These are phyloP conservation scores for Gentiana macrophylla DNA, from an alignment of 257 asterid genomes.

Conservation along the genomic window DNA sequence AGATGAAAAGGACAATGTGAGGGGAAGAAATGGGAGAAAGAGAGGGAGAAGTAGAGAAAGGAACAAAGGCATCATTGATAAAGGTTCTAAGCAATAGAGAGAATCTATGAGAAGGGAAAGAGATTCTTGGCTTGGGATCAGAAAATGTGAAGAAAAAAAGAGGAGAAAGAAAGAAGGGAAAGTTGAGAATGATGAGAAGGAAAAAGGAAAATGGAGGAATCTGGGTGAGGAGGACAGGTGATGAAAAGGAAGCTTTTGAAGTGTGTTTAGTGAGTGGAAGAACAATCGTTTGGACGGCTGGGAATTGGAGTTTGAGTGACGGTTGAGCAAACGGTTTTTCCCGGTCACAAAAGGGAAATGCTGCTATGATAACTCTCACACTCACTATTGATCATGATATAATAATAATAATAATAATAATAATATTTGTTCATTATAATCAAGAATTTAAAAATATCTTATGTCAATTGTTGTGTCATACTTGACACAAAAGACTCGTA, in stretches of 20 bases:
- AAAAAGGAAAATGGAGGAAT: slow-evolving; percentile 21
- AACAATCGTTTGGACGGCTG: not conserved
- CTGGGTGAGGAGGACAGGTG: not conserved
- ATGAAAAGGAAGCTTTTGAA: not conserved
- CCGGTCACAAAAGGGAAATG: no score
- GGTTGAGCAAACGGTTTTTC: no score
- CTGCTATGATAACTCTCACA: not conserved
- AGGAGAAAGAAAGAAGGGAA: slow-evolving; percentile 35
- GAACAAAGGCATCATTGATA: slow-evolving; percentile 78
- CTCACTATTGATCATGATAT: slow-evolving; percentile 4
- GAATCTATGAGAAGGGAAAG: slow-evolving; percentile 52
- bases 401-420: no score
- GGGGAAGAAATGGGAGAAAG: slow-evolving; percentile 11
- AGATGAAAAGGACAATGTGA: slow-evolving; percentile 57
- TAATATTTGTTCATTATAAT: no score
- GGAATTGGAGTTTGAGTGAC: not conserved
- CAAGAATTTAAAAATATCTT: no score
- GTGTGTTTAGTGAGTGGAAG: not conserved
- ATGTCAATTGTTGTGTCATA: no score
- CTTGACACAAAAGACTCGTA: no score
- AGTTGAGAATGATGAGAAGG: slow-evolving; percentile 14
- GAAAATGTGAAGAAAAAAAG: slow-evolving; percentile 36
- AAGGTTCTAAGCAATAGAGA: slow-evolving; percentile 22
- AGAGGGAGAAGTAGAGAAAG: slow-evolving; percentile 15
- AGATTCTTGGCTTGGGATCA: slow-evolving; percentile 87